These are phyloP conservation scores for Fusarium bactridioides DNA, from an alignment of 2,329 filamentous ascomycete species.

Conservation along the genomic window DNA sequence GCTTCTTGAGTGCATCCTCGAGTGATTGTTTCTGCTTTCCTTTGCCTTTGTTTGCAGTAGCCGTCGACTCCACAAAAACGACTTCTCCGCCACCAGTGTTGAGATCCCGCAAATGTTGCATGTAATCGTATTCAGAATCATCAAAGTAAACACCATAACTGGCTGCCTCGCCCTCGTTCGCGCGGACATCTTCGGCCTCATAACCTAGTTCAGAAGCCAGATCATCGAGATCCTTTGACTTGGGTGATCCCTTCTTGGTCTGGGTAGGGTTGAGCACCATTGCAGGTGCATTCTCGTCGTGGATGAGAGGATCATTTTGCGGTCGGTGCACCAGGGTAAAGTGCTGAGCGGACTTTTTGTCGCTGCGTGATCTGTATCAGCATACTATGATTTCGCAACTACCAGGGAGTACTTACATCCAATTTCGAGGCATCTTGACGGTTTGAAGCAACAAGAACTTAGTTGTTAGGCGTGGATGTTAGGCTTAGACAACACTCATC, in stretches of 20 bases:
- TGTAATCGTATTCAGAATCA: constrained; percentile 97
- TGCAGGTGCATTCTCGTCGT: constrained; percentile 86
- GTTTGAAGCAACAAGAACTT: constrained; percentile 26
- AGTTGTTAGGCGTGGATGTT: constrained; percentile 35
- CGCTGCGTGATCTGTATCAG: constrained; percentile 46
- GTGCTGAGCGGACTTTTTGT: constrained; percentile 93
- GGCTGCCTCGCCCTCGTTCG: constrained; percentile 95
- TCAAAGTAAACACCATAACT: constrained; percentile 94
- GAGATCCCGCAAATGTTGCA: constrained; percentile 97
- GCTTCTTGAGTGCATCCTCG: constrained; percentile 79
- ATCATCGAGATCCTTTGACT: constrained; percentile 75
- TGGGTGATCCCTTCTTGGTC: constrained; percentile 49
- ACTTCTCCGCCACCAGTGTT: constrained; percentile 75
- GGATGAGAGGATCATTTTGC: constrained; percentile 96
- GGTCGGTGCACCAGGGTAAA: constrained; percentile 95
- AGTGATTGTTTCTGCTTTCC: constrained; percentile 78
- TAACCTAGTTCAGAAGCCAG: constrained; percentile 78
- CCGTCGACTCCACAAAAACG: constrained; percentile 81
- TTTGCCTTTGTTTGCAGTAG: constrained; percentile 71
- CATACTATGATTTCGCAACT: neutral
- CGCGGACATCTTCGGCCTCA: constrained; percentile 71
- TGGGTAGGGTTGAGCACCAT: constrained; percentile 84
- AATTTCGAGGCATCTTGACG: constrained; percentile 63
- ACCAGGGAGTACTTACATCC: constrained; percentile 6
- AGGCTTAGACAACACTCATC: constrained; percentile 40